Percentiles rank a stretch among this genome's conserved stretches.
These are phyloP conservation scores for Nitzschia palea DNA, from an alignment of 108 stramenopile genomes.

Conservation along the genomic window DNA sequence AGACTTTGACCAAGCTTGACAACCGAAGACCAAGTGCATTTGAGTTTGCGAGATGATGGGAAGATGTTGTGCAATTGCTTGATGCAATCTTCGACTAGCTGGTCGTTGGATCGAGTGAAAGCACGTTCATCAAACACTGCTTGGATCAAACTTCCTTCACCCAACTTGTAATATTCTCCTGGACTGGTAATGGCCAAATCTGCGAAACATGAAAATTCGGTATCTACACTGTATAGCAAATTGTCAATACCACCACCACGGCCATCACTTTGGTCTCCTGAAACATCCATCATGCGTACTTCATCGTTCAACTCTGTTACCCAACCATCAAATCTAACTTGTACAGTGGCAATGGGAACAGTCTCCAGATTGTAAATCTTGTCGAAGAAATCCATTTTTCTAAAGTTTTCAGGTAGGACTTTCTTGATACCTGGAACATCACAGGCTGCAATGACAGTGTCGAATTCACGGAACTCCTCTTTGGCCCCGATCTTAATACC, in stretches of 20 bases:
- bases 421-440: constrained; percentile 97
- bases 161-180: constrained; percentile 92
- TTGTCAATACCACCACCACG: constrained; percentile 92
- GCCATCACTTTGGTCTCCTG: constrained; percentile 89
- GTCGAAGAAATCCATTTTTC: constrained; percentile 91
- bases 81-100: constrained; percentile 85
- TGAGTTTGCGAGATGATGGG: constrained; percentile 89
- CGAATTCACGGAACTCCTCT: constrained; percentile 76
- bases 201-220: constrained; percentile 97
- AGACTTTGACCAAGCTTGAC: constrained; percentile 92
- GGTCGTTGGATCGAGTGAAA: constrained; percentile 71
- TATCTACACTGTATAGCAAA: constrained; percentile 93
- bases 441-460: constrained; percentile 85
- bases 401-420: constrained; percentile 89
- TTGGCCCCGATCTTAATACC: constrained; percentile 81
- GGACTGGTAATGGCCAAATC: constrained; percentile 94
- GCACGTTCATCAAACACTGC: constrained; percentile 92
- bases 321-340: constrained; percentile 96
- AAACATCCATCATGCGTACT: constrained; percentile 82
- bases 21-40: constrained; percentile 95
- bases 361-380: constrained; percentile 95
- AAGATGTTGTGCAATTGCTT: constrained; percentile 83
- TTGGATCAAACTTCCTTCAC: constrained; percentile 89
- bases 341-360: constrained; percentile 96
- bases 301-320: constrained; percentile 93